Base-by-base conservation (phyloP, 352 stramenopile genomes). In the Plasmopara viticola region DNA sequence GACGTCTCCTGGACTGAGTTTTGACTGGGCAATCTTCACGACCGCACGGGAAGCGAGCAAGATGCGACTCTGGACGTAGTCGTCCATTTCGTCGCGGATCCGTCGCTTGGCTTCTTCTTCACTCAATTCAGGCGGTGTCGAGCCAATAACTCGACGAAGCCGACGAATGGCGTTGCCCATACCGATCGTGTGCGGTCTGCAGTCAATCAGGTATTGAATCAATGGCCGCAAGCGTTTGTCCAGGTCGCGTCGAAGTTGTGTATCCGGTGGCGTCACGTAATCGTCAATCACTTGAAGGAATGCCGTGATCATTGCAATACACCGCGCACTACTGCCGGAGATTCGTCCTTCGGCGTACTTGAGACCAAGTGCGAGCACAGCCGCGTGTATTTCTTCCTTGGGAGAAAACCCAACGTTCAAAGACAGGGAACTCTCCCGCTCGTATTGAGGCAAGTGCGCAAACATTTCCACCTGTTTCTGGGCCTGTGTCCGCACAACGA, bases 191-290 rank as follows among this genome's bases (percentile, higher is more conserved):
- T 97, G 92, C 28, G 90, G 89, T 29, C 94, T 81, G 67, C 93
- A 98, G 60, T 97, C 73, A 43, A 94, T 97, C 49, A 97, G 84
- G 63, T 97, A 97, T 64, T 97, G 84, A 67, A 98, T 98, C 12
- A 92, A 68, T 18, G 90, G 88, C 58, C 96, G 96, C 13, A 98
- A 74, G 65, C 72, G 66, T 62, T 93, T 90, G 62, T 95, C 85
- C 48, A 97, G 54, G 38, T 97, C 87, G 9, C 86, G 87, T 46
- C 73, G 65, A 15, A 97, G 67, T 34, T 87, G 68, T 61, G 94
- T 90, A 59, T 86, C 66, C 18, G 68, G 66, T 12, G 82, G 84
- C 28, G 81, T 85, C 5, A 76, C 53, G 67, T 97, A 98, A 56
- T 97, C 91, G 18, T 81, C 62, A 44, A 98, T 90, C 15, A 95